Evolutionary conservation across 2,329 filamentous ascomycete genomes (phyloP).

Genomic region (Knoxdaviesia proteae): DNA sequence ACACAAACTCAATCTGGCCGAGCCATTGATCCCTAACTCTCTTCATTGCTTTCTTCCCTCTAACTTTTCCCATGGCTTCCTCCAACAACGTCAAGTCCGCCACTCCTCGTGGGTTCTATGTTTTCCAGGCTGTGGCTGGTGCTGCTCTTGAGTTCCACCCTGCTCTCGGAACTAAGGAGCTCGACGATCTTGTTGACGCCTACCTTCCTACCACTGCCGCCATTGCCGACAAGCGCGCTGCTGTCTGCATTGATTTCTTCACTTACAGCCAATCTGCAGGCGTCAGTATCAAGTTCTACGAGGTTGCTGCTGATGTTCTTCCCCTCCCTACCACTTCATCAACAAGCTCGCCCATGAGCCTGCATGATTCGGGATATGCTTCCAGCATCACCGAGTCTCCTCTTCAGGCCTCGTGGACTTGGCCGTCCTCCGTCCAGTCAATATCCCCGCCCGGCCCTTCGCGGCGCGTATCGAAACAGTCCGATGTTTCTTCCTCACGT

Average conservation of each 20-base stretch:
- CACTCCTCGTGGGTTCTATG: constrained; percentile 26
- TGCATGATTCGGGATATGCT: constrained; percentile 22
- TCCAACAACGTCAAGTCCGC: neutral
- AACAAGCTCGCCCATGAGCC: constrained; percentile 16
- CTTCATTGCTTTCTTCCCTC: too few species aligned
- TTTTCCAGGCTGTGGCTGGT: constrained; percentile 37
- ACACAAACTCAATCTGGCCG: too few species aligned
- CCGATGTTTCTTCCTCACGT: neutral
- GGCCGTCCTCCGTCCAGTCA: constrained; percentile 16
- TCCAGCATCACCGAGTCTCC: constrained; percentile 29
- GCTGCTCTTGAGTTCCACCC: constrained; percentile 43
- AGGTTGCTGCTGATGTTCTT: constrained; percentile 19
- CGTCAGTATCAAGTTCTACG: constrained; percentile 39
- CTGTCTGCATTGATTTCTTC: constrained; percentile 38
- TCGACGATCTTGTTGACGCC: constrained; percentile 36
- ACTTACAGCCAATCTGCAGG: constrained; percentile 30
- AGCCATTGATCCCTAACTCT: too few species aligned
- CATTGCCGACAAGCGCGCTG: constrained; percentile 36
- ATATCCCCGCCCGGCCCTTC: too few species aligned
- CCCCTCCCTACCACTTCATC: constrained; percentile 21
- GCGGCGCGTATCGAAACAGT: neutral
- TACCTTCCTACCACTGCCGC: constrained; percentile 32
- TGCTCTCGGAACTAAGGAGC: constrained; percentile 38
- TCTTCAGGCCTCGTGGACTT: constrained; percentile 25
- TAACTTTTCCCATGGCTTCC: too few species aligned